Evolutionary conservation across 371 early-diverging fungal genomes (phyloP).

Genomic region (Mortierella polycephala): DNA sequence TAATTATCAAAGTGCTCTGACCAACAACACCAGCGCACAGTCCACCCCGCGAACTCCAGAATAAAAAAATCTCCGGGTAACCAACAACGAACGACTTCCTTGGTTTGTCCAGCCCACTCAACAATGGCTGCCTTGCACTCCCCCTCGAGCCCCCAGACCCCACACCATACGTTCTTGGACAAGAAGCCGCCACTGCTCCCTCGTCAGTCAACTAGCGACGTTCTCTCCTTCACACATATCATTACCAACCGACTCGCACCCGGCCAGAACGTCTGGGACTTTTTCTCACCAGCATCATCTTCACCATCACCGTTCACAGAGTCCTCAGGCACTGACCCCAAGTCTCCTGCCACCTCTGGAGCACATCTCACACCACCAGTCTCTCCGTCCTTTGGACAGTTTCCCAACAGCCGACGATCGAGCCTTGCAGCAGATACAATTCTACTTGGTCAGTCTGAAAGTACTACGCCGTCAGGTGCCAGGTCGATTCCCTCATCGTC

Average conservation of each 20-base stretch:
- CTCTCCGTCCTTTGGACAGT: conserved; percentile 18
- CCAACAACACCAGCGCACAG: conserved; percentile 2
- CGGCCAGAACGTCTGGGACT: conserved; percentile 51
- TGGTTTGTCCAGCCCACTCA: too few relatives aligned
- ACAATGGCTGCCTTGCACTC: conserved; percentile 22
- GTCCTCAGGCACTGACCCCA: neutral
- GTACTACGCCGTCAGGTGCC: conserved; percentile 3
- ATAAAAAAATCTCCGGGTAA: neutral
- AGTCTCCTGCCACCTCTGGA: neutral
- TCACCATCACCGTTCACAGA: conserved; percentile 1
- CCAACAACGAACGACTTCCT: too few relatives aligned
- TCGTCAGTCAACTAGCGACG: conserved; percentile 50
- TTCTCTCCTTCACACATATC: conserved; percentile 54
- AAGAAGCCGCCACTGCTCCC: conserved; percentile 50
- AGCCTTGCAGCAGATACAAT: conserved; percentile 3
- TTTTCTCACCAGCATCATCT: conserved; percentile 32
- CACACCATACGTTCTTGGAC: conserved; percentile 45
- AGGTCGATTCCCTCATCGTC: conserved; percentile 8
- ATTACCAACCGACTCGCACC: conserved; percentile 42
- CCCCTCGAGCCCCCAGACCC: conserved; percentile 13
- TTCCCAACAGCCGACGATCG: conserved; percentile 3
- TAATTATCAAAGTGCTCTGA: too few relatives aligned
- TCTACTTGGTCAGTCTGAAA: neutral
- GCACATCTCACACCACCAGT: conserved; percentile 2
- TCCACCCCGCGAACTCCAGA: neutral